Conservation (phyloP, 2,329 filamentous ascomycete species). For the Cadophora gregata region DNA sequence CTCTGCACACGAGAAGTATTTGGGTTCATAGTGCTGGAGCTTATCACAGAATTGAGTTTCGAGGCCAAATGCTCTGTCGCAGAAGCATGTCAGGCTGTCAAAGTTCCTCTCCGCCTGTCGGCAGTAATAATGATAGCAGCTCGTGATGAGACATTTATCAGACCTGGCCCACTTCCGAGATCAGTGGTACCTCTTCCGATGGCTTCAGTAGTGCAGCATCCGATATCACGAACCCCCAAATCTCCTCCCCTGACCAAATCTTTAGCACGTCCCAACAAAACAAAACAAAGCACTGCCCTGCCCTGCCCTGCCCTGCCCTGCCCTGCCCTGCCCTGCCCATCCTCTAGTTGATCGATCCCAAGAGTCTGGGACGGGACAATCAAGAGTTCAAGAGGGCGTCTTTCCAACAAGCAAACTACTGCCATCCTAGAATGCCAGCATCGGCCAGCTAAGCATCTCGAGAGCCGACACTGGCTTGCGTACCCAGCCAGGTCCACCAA, state of each 20-base stretch:
- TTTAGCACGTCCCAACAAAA: not conserved
- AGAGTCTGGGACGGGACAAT: not conserved
- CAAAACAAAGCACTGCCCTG: not conserved
- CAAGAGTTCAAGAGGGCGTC: not conserved
- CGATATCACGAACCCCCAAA: not conserved
- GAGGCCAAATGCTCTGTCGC: no score
- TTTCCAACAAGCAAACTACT: not conserved
- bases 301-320: no score
- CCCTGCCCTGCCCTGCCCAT: no score
- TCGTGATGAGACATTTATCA: slow-evolving; percentile 1
- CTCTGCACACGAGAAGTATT: no score
- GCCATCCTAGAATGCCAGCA: not conserved
- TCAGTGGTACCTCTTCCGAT: not conserved
- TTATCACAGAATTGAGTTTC: no score
- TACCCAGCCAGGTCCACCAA: not conserved
- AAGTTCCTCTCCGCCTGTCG: no score
- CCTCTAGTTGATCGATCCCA: not conserved
- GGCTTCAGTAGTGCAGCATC: not conserved
- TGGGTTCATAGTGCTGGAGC: no score
- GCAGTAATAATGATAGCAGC: not conserved
- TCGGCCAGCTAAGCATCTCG: not conserved
- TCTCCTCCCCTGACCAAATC: not conserved
- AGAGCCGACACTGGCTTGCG: not conserved
- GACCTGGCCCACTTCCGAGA: not conserved
- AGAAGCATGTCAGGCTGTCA: no score